A percentile compares a stretch with the other conserved stretches of the same genome.
Evolutionary conservation across 2,329 filamentous ascomycete species (phyloP).

Genomic region (Alternaria arbusti): DNA sequence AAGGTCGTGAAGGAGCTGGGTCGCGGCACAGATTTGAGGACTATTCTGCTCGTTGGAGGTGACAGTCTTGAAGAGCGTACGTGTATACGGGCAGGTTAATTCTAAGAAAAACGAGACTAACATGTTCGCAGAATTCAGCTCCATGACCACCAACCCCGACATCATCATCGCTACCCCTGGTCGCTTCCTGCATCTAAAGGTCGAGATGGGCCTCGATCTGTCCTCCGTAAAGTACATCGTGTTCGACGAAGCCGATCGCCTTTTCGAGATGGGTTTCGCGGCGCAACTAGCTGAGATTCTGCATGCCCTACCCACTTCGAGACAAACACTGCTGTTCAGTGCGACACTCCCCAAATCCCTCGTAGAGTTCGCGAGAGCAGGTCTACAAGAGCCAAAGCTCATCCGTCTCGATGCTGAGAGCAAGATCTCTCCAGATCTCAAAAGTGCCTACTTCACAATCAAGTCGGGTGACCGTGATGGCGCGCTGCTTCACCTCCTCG

Average conservation of each 20-base stretch:
- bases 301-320: slow-evolving; percentile 78
- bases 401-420: slow-evolving; percentile 92
- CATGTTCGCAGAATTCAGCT: slow-evolving; percentile 69
- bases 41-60: slow-evolving; percentile 89
- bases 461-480: slow-evolving; percentile 95
- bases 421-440: slow-evolving; percentile 94
- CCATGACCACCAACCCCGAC: slow-evolving; percentile 93
- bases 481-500: slow-evolving; percentile 83
- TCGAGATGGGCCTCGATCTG: slow-evolving; percentile 93
- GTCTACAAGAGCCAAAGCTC: slow-evolving; percentile 88
- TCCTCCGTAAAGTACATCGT: slow-evolving; percentile 92
- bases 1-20: slow-evolving; percentile 97
- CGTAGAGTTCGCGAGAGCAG: slow-evolving; percentile 94
- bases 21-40: slow-evolving; percentile 86
- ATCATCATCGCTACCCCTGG: slow-evolving; percentile 97
- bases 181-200: slow-evolving; percentile 93
- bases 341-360: slow-evolving; percentile 92
- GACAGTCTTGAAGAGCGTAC: slow-evolving; percentile 86
- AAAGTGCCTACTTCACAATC: slow-evolving; percentile 92
- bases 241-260: slow-evolving; percentile 94
- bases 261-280: slow-evolving; percentile 99
- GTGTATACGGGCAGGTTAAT: slow-evolving; percentile 4
- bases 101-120: slow-evolving; percentile 1
- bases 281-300: slow-evolving; percentile 92
- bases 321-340: slow-evolving; percentile 94